These are phyloP conservation scores for Kernera saxatilis DNA, from an alignment of 345 rosid genomes.

Conservation along the genomic window DNA sequence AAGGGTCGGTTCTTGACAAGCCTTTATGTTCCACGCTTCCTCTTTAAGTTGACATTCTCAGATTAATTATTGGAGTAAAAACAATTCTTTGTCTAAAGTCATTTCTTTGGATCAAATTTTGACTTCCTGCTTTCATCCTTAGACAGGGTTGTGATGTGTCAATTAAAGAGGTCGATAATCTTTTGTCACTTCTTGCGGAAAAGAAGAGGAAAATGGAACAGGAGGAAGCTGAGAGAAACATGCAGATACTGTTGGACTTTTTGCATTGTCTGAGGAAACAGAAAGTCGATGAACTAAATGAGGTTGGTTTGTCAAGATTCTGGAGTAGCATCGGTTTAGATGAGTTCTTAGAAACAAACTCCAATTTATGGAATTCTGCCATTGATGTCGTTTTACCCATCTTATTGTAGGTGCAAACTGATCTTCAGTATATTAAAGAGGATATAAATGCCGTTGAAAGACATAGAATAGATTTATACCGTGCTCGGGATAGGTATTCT, in stretches of 20 bases:
- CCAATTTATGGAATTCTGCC: neutral
- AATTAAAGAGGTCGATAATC: constrained; percentile 80
- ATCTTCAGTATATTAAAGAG: constrained; percentile 85
- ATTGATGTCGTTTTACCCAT: neutral
- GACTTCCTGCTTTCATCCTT: constrained; percentile 30
- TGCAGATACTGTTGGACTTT: constrained; percentile 92
- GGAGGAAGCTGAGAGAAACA: constrained; percentile 97
- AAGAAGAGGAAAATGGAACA: constrained; percentile 94
- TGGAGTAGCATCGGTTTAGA: neutral
- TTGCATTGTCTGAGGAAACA: constrained; percentile 79
- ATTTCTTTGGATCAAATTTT: constrained; percentile 1
- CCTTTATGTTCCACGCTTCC: neutral
- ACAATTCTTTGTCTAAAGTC: neutral
- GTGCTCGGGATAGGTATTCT: constrained; percentile 72
- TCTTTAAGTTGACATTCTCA: neutral
- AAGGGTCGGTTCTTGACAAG: constrained; percentile 46
- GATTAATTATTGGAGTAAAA: neutral
- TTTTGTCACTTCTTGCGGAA: constrained; percentile 68
- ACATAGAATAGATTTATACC: constrained; percentile 78
- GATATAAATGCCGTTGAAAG: constrained; percentile 86
- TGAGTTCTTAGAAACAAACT: constrained; percentile 6
- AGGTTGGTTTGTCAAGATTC: constrained; percentile 47
- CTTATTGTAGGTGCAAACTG: constrained; percentile 61
- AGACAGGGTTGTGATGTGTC: constrained; percentile 91
- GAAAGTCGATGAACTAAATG: constrained; percentile 80